Percentiles rank a stretch among this genome's conserved stretches.
These are phyloP conservation scores for Trypanosomatidae sp. DNA, from an alignment of 208 protist species.

Conservation along the genomic window DNA sequence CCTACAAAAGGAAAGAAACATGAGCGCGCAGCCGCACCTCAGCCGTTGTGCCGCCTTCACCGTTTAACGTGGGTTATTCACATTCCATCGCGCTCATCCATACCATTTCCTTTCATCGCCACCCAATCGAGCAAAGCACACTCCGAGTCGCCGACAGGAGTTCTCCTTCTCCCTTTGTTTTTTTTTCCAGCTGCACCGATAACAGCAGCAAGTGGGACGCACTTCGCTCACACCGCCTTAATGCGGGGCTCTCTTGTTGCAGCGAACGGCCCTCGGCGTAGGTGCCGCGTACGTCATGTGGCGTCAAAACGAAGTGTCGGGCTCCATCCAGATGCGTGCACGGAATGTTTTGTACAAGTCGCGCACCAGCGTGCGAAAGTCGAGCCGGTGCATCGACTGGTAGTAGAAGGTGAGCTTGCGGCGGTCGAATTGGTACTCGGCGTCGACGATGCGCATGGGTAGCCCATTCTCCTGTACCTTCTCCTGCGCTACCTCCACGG, in stretches of 20 bases:
- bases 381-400: constrained; percentile 78
- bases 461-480: constrained; percentile 85
- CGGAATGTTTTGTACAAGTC: constrained; percentile 91
- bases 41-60: not conserved
- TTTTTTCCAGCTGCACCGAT: not conserved
- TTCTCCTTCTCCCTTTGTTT: not conserved
- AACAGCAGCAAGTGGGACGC: not conserved
- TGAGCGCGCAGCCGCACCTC: not conserved
- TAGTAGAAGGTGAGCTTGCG: constrained; percentile 94
- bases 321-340: constrained; percentile 93
- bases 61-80: not conserved
- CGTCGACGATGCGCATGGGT: constrained; percentile 90
- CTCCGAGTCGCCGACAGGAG: not conserved
- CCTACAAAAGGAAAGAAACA: constrained; percentile 1
- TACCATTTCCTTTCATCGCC: not conserved
- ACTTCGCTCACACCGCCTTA: not conserved
- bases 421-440: constrained; percentile 93
- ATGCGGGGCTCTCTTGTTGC: not conserved
- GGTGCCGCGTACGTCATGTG: not conserved
- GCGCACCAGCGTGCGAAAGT: constrained; percentile 89
- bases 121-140: not conserved
- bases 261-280: not conserved
- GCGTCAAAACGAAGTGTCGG: constrained; percentile 41
- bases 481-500: constrained; percentile 83
- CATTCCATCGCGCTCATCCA: not conserved